Evolutionary conservation across 345 rosid species (phyloP), one percentile per base, ranked within the genome.

Genomic region (Punica granatum): DNA sequence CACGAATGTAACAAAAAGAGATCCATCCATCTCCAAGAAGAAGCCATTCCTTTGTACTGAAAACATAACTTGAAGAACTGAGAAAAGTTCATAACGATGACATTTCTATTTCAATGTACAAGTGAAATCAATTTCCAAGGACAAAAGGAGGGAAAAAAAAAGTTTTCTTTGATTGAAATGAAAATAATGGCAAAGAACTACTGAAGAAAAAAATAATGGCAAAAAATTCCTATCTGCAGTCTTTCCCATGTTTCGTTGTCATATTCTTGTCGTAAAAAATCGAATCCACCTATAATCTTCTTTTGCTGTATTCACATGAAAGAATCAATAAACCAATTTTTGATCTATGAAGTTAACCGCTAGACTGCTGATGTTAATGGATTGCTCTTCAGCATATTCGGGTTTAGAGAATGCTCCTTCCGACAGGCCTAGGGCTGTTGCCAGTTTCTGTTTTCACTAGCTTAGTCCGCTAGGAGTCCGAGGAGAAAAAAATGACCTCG

Each of bases 261-360:
- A 11, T 59, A 18, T 0, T 33, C 6, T 13, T 25, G 9, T 12
- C 28, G 9, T 3, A 28, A 12, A 59, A 5, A 59, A 72, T 63
- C 72, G 75, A 78, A 82, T 80, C 60, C 76, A 83, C 77, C 74
- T 73, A 76, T 70, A 69, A 70, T 75, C 82, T 71, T 79, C 63
- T 77, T 82, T 46, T 9, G 23, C 11, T 64, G 82, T 82, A 83
- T 89, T 74, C 88, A 85, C 84, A 84, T 33, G 81, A 87, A 85
- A 80, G 85, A 86, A 87, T 80, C 56, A 78, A 84, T 63, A 49
- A 67, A 78, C 71, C 63, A 26, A n/a, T n/a, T n/a, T 59, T 67
- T 71, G 64, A 69, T 66, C 51, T 44, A 43, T 60, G 39, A 51
- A 23, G 30, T 51, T 51, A 51, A 51, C 58, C 30, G 7, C 58